Base-by-base conservation (phyloP, 192 early-diverging fungal genomes). In the Entophlyctis helioformis region DNA sequence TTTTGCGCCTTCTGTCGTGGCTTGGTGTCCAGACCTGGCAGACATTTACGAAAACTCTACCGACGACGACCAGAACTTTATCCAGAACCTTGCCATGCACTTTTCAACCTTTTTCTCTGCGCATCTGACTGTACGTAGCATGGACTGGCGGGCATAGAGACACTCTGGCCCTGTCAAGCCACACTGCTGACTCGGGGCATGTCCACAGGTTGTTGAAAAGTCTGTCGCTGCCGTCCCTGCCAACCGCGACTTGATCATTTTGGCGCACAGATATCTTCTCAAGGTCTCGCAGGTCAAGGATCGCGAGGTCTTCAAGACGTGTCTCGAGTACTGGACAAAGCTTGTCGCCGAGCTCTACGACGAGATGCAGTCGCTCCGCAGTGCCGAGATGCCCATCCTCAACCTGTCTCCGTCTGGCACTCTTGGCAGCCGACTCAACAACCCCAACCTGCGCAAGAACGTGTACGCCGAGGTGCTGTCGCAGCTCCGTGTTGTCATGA, bases 231-330 rank as follows among this genome's bases (percentile, higher is more conserved):
- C n/a, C n/a, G n/a, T n/a, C n/a, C n/a, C 29, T 11, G 29, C 4
- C 29, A 31, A 31, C 6, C 4, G 6, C 6, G 63, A 67, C 4
- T 20, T 47, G n/a, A 37, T 78, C 13, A 16, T 69, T 25, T 69
- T 74, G 42, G 92, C 89, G 6, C 96, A 99, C 62, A 71, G 70
- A 39, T 97, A 95, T 47, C 64, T 99, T 32, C 72, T 97, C 51
- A 77, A 80, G 44, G 86, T 97, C 23, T 90, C 94, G 1, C 70
- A 80, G 37, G 90, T 99, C 21, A 78, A 88, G 44, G 94, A 97
- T 58, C 84, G 92, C 41, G 96, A 99, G 59, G 72, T 99, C 36
- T 97, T 97, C 76, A 97, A 97, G 69, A 83, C 90, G 29, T 92
- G 89, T 54, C 67, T 99, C 38, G 96, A 97, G 59, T 99, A 99